Percentiles rank a stretch among this genome's conserved stretches.
These are phyloP conservation scores for Striga hermonthica DNA, from an alignment of 305 asterid genomes.

Conservation along the genomic window DNA sequence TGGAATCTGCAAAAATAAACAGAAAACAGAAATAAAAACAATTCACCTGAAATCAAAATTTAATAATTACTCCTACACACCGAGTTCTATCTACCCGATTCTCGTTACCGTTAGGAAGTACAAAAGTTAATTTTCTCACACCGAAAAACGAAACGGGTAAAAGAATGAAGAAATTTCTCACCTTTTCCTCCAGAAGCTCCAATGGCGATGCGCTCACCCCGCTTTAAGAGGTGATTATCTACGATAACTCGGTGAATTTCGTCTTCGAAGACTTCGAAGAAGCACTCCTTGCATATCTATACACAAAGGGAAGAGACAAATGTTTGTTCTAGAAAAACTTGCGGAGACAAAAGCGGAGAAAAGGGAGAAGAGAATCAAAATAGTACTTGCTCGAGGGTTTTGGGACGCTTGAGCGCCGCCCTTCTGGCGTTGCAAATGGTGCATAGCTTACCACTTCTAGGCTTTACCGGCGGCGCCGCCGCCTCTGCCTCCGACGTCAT, in stretches of 20 bases:
- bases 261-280: constrained; percentile 73
- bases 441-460: constrained; percentile 48
- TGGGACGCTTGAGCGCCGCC: constrained; percentile 90
- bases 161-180: constrained; percentile 13
- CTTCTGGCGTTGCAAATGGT: constrained; percentile 58
- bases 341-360: not conserved
- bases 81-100: constrained; percentile 17
- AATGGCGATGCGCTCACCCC: constrained; percentile 85
- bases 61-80: not conserved
- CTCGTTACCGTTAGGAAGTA: too few relatives aligned
- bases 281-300: constrained; percentile 92
- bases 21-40: not conserved
- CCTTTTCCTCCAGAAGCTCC: constrained; percentile 99
- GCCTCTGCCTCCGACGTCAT: constrained; percentile 37
- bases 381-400: constrained; percentile 83
- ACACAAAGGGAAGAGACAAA: not conserved
- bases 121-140: not conserved
- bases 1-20: constrained; percentile 69
- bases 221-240: constrained; percentile 74
- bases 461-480: constrained; percentile 49
- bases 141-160: not conserved
- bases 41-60: constrained; percentile 2
- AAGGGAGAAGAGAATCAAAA: not conserved
- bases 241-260: constrained; percentile 80
- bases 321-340: not conserved